Evolutionary conservation across 371 early-diverging fungal species (phyloP), one percentile per base, ranked within the genome.

Genomic region (Encephalitozoon romaleae): DNA sequence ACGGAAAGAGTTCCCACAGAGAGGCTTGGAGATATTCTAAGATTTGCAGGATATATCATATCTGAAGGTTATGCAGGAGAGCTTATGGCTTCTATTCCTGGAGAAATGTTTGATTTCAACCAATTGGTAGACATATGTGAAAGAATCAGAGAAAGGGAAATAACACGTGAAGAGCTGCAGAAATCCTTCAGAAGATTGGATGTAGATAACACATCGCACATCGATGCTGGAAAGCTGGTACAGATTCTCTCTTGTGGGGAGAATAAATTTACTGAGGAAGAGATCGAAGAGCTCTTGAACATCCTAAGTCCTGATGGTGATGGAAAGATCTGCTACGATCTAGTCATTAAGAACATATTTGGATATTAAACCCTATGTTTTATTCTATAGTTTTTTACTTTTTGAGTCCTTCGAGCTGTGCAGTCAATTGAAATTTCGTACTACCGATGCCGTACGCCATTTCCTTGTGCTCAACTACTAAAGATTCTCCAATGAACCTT

Each of bases 311-410:
- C 84, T 0, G 72, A 77, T 42, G 79, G 79, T 18, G 70, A 80
- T 49, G 84, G 84, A 25, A 74, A 74, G 32, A 47, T 83, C 32
- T 69, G 77, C 12, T 82, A 82, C 42, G 67, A 43, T 2, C 38
- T 70, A 8, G 26, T 75, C 15, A 69, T 75, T 18, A 64, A 69
- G 45, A 69, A 55, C 30, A 32, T 78, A 42, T 74, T 51, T 47
- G 52, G 55, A 21, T 43, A 71, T 34, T 38, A 69, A 49, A 49
- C 28, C 0, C 21, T 66, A 28, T 41, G 28, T 66, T 66, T 15
- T 66, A 9, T 66, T 45, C 28, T 42, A n/a, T 59, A 9, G 38
- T 4, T 12, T 59, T 18, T 8, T 47, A 21, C 21, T 15, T 47
- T 8, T 38, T 34, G 9, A 18, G 11, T 15, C 15, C 59, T 15